Conservation (phyloP, 768 basidiomycete species). For the Rhizopogon vulgaris region DNA sequence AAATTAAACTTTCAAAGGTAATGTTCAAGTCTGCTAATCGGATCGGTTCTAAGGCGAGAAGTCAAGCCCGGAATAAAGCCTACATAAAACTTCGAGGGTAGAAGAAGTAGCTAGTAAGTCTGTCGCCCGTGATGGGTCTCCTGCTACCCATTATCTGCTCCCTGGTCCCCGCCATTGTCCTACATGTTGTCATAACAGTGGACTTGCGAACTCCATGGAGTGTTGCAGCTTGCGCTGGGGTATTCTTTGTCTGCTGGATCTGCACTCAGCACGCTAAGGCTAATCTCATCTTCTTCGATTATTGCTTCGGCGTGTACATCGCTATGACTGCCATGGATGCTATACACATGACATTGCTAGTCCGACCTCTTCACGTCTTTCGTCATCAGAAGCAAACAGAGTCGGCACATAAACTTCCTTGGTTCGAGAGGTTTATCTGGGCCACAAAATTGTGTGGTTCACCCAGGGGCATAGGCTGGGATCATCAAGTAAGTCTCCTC, state of each 20-base stretch:
- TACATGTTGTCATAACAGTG: not conserved
- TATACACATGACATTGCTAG: conserved; percentile 24
- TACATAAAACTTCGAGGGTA: not conserved
- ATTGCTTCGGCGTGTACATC: not conserved
- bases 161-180: not conserved
- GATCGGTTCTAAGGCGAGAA: not conserved
- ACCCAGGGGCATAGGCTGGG: conserved; percentile 31
- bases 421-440: conserved; percentile 23
- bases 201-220: not conserved
- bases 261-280: not conserved
- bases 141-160: not conserved
- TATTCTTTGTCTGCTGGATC: not conserved
- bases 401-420: conserved; percentile 6
- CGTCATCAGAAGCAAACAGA: conserved; percentile 11
- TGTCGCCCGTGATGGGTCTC: not conserved
- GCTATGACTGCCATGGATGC: conserved; percentile 20
- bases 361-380: conserved; percentile 20
- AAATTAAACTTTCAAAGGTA: too few species aligned
- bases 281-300: not conserved
- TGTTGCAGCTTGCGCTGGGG: not conserved
- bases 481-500: conserved; percentile 20
- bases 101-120: not conserved
- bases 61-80: not conserved
- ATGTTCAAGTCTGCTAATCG: too few species aligned
- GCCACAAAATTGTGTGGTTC: conserved; percentile 24